These are phyloP conservation scores for Coniochaeta ligniaria DNA, from an alignment of 2,329 filamentous ascomycete genomes.

Conservation along the genomic window DNA sequence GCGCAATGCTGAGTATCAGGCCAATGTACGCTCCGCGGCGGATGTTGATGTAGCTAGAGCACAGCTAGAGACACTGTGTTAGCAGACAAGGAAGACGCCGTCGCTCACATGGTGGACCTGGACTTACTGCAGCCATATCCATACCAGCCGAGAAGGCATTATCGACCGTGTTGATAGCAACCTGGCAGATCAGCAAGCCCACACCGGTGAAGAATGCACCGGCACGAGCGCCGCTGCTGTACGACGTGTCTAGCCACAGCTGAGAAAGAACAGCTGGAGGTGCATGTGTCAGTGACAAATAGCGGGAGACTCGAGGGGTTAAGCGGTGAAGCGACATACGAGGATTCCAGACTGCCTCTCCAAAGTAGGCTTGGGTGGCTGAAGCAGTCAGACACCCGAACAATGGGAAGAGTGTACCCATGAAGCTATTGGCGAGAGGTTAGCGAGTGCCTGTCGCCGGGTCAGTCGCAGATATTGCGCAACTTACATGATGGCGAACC, in stretches of 20 bases:
- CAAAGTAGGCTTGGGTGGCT: constrained; percentile 17
- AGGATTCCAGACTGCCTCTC: constrained; percentile 33
- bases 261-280: constrained; percentile 23
- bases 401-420: constrained; percentile 28
- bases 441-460: no score
- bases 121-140: constrained; percentile 43
- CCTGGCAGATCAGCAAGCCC: constrained; percentile 34
- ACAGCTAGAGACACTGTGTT: constrained; percentile 14
- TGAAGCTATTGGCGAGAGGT: constrained; percentile 11
- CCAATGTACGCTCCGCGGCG: constrained; percentile 28
- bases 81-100: no score
- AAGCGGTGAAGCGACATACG: constrained; percentile 3
- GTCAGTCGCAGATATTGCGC: no score
- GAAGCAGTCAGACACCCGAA: constrained; percentile 28
- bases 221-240: constrained; percentile 26
- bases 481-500: constrained; percentile 21
- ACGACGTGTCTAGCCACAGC: constrained; percentile 24
- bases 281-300: background rate
- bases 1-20: constrained; percentile 23
- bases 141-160: constrained; percentile 46
- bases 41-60: constrained; percentile 32
- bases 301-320: background rate
- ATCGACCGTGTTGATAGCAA: constrained; percentile 36
- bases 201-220: constrained; percentile 37
- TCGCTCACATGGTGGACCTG: constrained; percentile 35